phyloP scores from a whole-genome alignment of 2,329 filamentous ascomycete genomes.

The Sordariomycetes sp. region DNA sequence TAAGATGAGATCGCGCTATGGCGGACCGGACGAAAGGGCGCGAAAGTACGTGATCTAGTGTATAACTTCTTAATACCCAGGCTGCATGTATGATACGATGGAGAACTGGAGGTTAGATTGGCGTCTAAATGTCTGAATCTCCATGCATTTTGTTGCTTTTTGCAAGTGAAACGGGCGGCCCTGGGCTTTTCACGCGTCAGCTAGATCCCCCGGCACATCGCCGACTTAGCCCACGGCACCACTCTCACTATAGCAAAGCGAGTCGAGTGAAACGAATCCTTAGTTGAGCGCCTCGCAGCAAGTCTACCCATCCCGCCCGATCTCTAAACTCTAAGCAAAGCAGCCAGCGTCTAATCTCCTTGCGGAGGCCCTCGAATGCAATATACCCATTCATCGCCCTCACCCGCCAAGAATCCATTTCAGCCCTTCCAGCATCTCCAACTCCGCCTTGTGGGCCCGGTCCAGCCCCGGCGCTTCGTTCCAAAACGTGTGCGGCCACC shows the following conservation, averaged over 20 bases:
- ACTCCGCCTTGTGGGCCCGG: conserved; percentile 27
- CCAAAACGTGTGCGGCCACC: conserved; percentile 44
- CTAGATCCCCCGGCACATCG: no score
- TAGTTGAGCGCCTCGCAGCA: no score
- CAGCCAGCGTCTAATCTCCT: background rate
- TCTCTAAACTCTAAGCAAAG: background rate
- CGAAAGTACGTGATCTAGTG: background rate
- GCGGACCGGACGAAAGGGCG: background rate
- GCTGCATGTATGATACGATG: no score
- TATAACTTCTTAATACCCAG: background rate
- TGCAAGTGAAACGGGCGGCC: no score
- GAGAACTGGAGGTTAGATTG: no score
- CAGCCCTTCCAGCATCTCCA: conserved; percentile 27
- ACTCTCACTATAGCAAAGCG: no score
- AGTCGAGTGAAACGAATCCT: no score
- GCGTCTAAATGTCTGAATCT: no score
- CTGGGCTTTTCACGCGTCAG: no score
- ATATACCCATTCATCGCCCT: background rate
- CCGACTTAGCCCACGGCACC: no score
- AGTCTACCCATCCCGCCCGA: no score
- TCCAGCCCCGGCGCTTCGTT: conserved; percentile 30
- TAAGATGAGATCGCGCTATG: background rate
- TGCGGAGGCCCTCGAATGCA: background rate
- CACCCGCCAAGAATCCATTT: conserved; percentile 20
- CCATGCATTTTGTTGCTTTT: no score